These are phyloP conservation scores for Fusarium sp. DNA, from an alignment of 2,329 filamentous ascomycete genomes.

Conservation along the genomic window DNA sequence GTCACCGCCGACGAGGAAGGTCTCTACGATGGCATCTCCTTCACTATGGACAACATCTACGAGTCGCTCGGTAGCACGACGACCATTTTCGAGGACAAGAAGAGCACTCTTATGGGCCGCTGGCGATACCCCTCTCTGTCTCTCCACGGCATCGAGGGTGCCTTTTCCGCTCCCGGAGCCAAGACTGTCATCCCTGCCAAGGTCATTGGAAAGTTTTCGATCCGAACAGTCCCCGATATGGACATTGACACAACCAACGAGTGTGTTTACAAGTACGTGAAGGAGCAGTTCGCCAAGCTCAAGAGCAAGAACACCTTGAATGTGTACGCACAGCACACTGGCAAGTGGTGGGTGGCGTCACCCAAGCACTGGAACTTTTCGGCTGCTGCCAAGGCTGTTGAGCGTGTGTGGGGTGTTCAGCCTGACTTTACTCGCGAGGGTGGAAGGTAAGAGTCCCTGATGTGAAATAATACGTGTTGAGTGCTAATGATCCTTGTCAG, in stretches of 20 bases:
- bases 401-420: constrained; percentile 92
- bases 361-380: constrained; percentile 99
- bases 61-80: constrained; percentile 92
- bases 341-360: constrained; percentile 98
- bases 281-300: constrained; percentile 86
- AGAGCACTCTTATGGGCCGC: constrained; percentile 91
- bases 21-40: constrained; percentile 90
- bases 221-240: constrained; percentile 98
- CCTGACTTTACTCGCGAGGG: constrained; percentile 97
- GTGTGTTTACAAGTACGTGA: constrained; percentile 84
- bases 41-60: constrained; percentile 95
- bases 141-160: constrained; percentile 93
- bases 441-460: constrained; percentile 71
- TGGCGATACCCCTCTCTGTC: constrained; percentile 97
- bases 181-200: constrained; percentile 99
- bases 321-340: constrained; percentile 84
- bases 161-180: constrained; percentile 90
- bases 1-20: constrained; percentile 86
- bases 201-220: constrained; percentile 98
- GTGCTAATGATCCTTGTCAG: constrained; percentile 55
- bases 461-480: not conserved
- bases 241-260: constrained; percentile 89
- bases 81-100: constrained; percentile 88
- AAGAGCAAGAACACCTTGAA: constrained; percentile 92
- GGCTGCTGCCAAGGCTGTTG: constrained; percentile 93